phyloP scores from a whole-genome alignment of 495 filamentous ascomycete species.

The Aspergillus wentii region DNA sequence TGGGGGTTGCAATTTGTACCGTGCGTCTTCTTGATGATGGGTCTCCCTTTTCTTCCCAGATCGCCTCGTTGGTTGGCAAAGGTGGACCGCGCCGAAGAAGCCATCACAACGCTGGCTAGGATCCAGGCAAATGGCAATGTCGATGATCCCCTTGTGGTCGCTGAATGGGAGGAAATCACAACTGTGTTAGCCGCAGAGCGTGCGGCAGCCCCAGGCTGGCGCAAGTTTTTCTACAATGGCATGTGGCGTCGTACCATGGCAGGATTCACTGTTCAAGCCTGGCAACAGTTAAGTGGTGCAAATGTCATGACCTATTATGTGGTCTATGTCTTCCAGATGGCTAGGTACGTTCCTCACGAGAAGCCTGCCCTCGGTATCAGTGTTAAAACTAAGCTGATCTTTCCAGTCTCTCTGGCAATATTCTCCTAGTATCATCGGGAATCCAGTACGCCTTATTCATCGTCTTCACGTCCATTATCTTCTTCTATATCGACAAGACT shows the following conservation, averaged over 20 bases:
- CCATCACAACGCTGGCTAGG: conserved; percentile 52
- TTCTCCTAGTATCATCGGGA: conserved; percentile 55
- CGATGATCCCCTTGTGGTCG: conserved; percentile 56
- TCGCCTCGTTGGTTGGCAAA: conserved; percentile 65
- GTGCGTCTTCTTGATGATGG: conserved; percentile 49
- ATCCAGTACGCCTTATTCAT: conserved; percentile 67
- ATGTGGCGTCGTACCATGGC: conserved; percentile 64
- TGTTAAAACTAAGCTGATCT: too few species aligned
- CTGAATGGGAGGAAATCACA: conserved; percentile 56
- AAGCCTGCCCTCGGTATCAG: too few species aligned
- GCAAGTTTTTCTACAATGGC: conserved; percentile 54
- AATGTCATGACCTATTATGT: conserved; percentile 61
- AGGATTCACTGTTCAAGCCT: conserved; percentile 53
- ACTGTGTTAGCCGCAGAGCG: conserved; percentile 53
- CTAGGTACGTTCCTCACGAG: too few species aligned
- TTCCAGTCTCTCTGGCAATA: conserved; percentile 42
- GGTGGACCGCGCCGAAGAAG: conserved; percentile 55
- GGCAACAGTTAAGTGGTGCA: conserved; percentile 57
- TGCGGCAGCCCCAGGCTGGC: conserved; percentile 49
- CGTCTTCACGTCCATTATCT: conserved; percentile 55
- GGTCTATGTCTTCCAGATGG: conserved; percentile 59
- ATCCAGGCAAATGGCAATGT: conserved; percentile 56
- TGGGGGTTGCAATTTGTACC: conserved; percentile 64
- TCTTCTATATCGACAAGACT: conserved; percentile 62
- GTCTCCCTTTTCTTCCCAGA: conserved; percentile 57